Evolutionary conservation across 306 rosid species (phyloP).

Genomic region (Biancaea sappan): DNA sequence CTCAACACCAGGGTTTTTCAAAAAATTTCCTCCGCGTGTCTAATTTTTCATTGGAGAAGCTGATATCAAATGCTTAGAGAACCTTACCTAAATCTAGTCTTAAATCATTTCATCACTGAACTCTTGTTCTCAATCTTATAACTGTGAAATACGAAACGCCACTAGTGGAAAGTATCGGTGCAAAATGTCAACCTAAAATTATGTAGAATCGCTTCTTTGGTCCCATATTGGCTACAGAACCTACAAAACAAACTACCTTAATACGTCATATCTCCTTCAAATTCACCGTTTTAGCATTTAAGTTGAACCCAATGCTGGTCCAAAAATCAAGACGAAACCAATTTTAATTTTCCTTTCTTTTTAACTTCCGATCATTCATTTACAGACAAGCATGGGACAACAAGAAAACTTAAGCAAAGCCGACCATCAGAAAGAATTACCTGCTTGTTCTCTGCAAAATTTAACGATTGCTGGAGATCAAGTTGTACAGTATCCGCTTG

Average conservation of each 20-base stretch:
- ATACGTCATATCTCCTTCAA: not conserved
- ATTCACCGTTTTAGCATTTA: not conserved
- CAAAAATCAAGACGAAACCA: not conserved
- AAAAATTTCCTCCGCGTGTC: no score
- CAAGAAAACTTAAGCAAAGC: not conserved
- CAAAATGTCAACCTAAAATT: not conserved
- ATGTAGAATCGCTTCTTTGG: not conserved
- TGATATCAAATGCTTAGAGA: no score
- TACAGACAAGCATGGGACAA: not conserved
- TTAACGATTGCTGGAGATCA: constrained; percentile 52
- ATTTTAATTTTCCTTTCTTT: not conserved
- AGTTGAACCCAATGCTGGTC: not conserved
- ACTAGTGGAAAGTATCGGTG: not conserved
- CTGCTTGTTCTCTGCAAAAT: constrained; percentile 63
- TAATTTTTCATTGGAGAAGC: no score
- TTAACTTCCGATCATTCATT: not conserved
- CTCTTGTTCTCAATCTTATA: not conserved
- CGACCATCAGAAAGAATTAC: constrained; percentile 31
- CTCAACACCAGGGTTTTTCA: no score
- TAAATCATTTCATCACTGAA: not conserved
- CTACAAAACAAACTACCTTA: not conserved
- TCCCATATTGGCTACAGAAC: not conserved
- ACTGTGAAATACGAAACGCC: not conserved
- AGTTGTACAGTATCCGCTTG: constrained; percentile 23
- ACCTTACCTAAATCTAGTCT: no score